Evolutionary conservation across 352 stramenopile genomes (phyloP), one percentile per base, ranked within the genome.

Genomic region (Blastocystis sp.): DNA sequence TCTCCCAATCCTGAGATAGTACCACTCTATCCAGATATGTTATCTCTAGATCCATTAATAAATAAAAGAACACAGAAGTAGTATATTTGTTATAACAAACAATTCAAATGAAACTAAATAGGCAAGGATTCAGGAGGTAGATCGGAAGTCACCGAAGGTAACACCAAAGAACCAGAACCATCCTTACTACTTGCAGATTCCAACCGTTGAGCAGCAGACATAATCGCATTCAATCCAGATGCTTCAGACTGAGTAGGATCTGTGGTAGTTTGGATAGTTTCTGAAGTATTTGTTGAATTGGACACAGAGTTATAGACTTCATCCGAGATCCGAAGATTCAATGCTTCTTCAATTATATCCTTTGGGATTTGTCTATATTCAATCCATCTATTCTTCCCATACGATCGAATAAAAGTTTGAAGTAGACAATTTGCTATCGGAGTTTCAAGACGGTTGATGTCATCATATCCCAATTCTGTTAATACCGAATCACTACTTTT

Each of bases 401-500:
- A 73, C 61, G 24, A 37, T 9, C 24, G 24, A 46, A 73, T 46
- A 39, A 73, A 12, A 5, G 32, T 39, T 14, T 46, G 61, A 9
- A 73, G n/a, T 39, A 73, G 61, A 16, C 12, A 19, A n/a, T 73
- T 73, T 29, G 24, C 61, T 11, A 49, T 12, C 24, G 9, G 19
- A 9, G 61, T 12, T 9, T 73, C 61, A 6, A 73, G 32, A 19
- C 24, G 12, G 12, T 19, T 7, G 61, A 73, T 73, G 61, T 73
- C 61, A 39, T 73, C 61, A n/a, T 73, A 73, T 29, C 24, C 61
- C 24, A 73, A 39, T 39, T 73, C 61, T n/a, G 61, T 73, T 14
- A 73, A 29, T 39, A 73, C 61, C 24, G 61, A 19, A 39, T 73
- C 61, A 39, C 24, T 49, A 39, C 32, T 73, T 14, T 46, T 49